Base-by-base conservation (phyloP, 352 stramenopile genomes). In the Blastocystis sp. region DNA sequence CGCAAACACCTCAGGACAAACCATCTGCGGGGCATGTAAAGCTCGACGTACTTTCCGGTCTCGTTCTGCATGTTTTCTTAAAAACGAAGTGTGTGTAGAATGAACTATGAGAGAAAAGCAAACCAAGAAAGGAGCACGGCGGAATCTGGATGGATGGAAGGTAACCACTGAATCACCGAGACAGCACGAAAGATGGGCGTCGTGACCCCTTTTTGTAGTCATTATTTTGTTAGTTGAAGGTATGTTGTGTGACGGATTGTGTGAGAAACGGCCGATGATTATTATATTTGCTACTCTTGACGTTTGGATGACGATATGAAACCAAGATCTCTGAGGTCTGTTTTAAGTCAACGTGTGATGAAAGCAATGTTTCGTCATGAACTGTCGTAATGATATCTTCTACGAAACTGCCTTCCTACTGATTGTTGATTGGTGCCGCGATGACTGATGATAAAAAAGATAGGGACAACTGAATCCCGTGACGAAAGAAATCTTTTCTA, bases 221-320 rank as follows among this genome's bases (percentile, higher is more conserved):
- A n/a, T n/a, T n/a, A n/a, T n/a, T n/a, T n/a, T n/a, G n/a, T n/a
- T n/a, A n/a, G n/a, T n/a, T n/a, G n/a, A 36, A 36, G 29, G 54
- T 64, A 36, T 21, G 29, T n/a, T n/a, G n/a, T n/a, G n/a, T n/a
- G n/a, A n/a, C n/a, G n/a, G n/a, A n/a, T n/a, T n/a, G n/a, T n/a
- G n/a, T n/a, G n/a, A n/a, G n/a, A 38, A 27, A 27, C 56, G 63
- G 63, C 69, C 69, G 49, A 81, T 81, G 69, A 81, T 81, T 81
- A 81, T 38, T 24, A 81, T 81, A 81, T 81, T 81, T 81, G 69
- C 69, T 81, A 81, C 69, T 81, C 69, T 81, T 81, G 69, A 81
- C 63, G 72, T 16, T 71, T 71, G 14, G 44, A 67, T 81, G 69
- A 81, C 40, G 69, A 81, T 9, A 40, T 38, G 29, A 24, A 44